A percentile compares a stretch with the other conserved stretches of the same genome.
Conservation (phyloP, 768 basidiomycete species). For the Russula ochroleuca region DNA sequence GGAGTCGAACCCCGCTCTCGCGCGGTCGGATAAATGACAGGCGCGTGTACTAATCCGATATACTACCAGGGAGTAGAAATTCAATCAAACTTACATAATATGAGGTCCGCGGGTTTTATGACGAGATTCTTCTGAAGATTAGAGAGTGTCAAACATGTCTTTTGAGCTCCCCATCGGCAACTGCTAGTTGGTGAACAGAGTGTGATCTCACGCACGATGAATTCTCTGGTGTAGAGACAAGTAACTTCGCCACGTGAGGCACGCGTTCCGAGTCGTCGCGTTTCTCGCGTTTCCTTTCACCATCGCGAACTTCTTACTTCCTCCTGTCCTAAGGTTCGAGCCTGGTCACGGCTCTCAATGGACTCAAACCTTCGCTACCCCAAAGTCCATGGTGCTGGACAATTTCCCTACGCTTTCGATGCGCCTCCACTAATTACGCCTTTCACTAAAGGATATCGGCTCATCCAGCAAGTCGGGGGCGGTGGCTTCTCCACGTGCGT, state of each 20-base stretch:
- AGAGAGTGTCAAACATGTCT: too few relatives aligned
- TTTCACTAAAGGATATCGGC: constrained; percentile 53
- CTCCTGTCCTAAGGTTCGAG: background rate
- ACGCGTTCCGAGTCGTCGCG: background rate
- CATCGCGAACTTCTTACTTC: background rate
- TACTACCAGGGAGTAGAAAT: constrained; percentile 11
- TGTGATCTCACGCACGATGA: too few relatives aligned
- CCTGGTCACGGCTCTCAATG: constrained; percentile 5
- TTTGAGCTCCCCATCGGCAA: too few relatives aligned
- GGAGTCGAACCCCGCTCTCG: constrained; percentile 38
- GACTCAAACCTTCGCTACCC: constrained; percentile 23
- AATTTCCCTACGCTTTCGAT: background rate
- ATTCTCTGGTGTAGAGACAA: too few relatives aligned
- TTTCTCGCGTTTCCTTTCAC: background rate
- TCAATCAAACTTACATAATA: background rate
- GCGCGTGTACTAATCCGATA: constrained; percentile 25
- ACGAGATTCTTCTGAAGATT: too few relatives aligned
- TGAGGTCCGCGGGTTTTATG: too few relatives aligned
- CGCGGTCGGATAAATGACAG: constrained; percentile 26
- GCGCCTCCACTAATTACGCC: background rate
- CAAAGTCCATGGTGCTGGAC: constrained; percentile 22
- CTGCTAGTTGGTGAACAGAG: too few relatives aligned
- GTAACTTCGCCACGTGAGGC: background rate
- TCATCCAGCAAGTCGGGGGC: constrained; percentile 75
- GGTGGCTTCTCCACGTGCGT: constrained; percentile 79